Evolutionary conservation across 441 rosid species (phyloP).

Genomic region (Melastoma candidum): DNA sequence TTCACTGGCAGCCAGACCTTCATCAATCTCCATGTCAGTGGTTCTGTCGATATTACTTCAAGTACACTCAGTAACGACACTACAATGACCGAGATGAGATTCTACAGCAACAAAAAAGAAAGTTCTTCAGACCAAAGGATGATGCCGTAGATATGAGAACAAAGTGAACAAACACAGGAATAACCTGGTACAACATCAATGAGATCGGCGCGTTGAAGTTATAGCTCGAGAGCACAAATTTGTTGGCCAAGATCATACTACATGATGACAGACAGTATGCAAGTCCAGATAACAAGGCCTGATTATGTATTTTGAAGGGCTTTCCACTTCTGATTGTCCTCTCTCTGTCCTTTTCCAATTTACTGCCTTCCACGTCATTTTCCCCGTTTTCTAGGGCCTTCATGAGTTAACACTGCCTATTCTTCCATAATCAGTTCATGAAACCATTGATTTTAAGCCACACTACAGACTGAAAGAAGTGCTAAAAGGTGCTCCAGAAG

Average conservation of each 20-base stretch:
- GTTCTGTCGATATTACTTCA: slow-evolving; percentile 76
- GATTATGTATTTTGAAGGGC: slow-evolving; percentile 45
- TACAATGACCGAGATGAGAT: slow-evolving; percentile 74
- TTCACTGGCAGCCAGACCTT: slow-evolving; percentile 98
- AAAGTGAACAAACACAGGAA: slow-evolving; percentile 1
- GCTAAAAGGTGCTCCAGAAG: too few relatives aligned
- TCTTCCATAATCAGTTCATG: too few relatives aligned
- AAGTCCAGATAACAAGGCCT: slow-evolving; percentile 78
- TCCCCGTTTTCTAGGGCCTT: slow-evolving; percentile 53
- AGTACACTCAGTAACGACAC: slow-evolving; percentile 57
- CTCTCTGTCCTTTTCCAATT: slow-evolving; percentile 47
- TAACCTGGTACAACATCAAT: slow-evolving; percentile 94
- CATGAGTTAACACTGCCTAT: slow-evolving; percentile 44
- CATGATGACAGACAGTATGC: slow-evolving; percentile 96
- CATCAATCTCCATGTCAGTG: slow-evolving; percentile 71
- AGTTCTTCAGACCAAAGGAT: background rate
- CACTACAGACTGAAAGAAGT: too few relatives aligned
- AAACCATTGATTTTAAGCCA: too few relatives aligned
- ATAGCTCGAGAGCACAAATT: slow-evolving; percentile 91
- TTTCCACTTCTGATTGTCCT: slow-evolving; percentile 32
- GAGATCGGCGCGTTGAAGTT: slow-evolving; percentile 91
- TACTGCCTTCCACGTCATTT: slow-evolving; percentile 78
- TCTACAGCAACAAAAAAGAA: slow-evolving; percentile 44
- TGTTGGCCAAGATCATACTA: slow-evolving; percentile 95
- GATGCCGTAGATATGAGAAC: slow-evolving; percentile 2